Evolutionary conservation across 108 stramenopile species (phyloP), one percentile per base, ranked within the genome.

Genomic region (Nitzschia sp.): DNA sequence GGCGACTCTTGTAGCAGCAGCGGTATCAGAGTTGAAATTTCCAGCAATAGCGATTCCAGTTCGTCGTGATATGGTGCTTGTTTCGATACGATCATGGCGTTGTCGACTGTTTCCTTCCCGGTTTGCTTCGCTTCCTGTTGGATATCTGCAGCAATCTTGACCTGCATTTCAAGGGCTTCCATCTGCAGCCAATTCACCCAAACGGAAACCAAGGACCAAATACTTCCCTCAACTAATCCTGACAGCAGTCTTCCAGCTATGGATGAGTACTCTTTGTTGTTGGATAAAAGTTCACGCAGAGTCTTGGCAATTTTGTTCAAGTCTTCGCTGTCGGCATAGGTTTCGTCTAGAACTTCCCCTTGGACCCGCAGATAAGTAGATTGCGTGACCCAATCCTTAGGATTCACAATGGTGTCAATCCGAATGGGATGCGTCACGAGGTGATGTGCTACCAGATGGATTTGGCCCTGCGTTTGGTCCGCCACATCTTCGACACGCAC

Each of bases 301-400:
- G 29, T 32, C 9, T 9, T 13, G 13, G 38, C 6, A 9, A 41
- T 41, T 13, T 41, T 13, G 38, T 41, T 41, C 38, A 41, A 41
- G 13, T 41, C 38, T 41, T 41, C 38, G 13, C 38, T 6, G 9
- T 13, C 13, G 6, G 38, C 38, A 41, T 9, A 41, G 38, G 38
- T 6, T 41, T 41, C 38, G 38, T 41, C 19, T 6, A 65, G 11
- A 11, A 65, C 19, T 31, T 48, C 48, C 26, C 47, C 58, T 9
- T 59, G 47, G n/a, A 56, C 50, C n/a, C 58, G 71, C 13, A 72
- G 53, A 63, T 72, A 72, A 38, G 62, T 63, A 31, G 45, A 29
- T 28, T 56, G 22, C 6, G 71, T 54, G 25, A 30, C 41, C n/a
- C 54, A 63, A 6, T 48, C 62, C 17, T 31, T n/a, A 2, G 71